Evolutionary conservation across 1,139 yeast genomes (phyloP).

Genomic region (Suhomyces kunorum): DNA sequence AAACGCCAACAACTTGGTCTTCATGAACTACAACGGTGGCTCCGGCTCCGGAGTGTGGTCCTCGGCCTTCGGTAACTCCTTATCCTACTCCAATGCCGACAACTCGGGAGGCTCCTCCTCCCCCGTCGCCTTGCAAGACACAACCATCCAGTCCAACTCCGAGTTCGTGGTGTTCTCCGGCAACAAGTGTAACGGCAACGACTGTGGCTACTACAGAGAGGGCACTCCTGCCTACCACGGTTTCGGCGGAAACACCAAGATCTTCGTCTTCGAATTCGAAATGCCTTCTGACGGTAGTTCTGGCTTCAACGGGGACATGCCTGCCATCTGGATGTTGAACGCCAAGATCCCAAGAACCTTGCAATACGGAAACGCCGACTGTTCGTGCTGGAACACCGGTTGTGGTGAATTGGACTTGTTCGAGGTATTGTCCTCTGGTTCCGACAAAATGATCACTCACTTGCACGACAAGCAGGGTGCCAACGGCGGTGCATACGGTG

Average conservation of each 20-base stretch:
- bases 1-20: constrained; percentile 25
- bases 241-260: constrained; percentile 61
- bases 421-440: constrained; percentile 70
- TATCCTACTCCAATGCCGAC: constrained; percentile 33
- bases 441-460: constrained; percentile 73
- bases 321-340: constrained; percentile 77
- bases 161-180: constrained; percentile 66
- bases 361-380: constrained; percentile 62
- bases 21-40: constrained; percentile 32
- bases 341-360: constrained; percentile 79
- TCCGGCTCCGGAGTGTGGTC: constrained; percentile 32
- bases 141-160: constrained; percentile 54
- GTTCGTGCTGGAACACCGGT: constrained; percentile 77
- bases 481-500: constrained; percentile 52
- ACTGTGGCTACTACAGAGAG: constrained; percentile 70
- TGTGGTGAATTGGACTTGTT: constrained; percentile 85
- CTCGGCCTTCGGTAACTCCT: constrained; percentile 28
- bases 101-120: constrained; percentile 43
- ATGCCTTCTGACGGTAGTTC: constrained; percentile 52
- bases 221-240: constrained; percentile 79
- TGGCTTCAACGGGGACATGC: constrained; percentile 57
- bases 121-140: constrained; percentile 53
- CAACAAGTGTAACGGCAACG: constrained; percentile 49
- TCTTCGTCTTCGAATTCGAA: constrained; percentile 70
- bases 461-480: constrained; percentile 86